Base-by-base conservation (phyloP, 2,329 filamentous ascomycete species). In the Fusarium sp. region DNA sequence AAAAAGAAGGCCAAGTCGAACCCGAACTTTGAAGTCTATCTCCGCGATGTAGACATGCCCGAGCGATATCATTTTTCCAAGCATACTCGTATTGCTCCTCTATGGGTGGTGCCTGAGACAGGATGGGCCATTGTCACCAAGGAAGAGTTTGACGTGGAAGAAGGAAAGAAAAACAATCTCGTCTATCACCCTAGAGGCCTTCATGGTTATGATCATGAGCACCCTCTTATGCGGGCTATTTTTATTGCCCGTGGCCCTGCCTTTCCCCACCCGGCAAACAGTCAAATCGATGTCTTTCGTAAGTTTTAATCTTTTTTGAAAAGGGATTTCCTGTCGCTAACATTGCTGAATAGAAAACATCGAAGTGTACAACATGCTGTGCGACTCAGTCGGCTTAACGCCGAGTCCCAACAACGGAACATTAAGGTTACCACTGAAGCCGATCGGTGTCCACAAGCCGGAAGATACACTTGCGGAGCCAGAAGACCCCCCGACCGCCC, bases 211-310 rank as follows among this genome's bases (percentile, higher is more conserved):
- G 96, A 99, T 76, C 91, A 97, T 73, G 90, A 97, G 73, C 91
- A 99, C 76, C 94, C 95, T 1, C 83, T 99, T 43, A 99, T 99
- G 96, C 85, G 96, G 38, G 95, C 96, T 1, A 96, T 99, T 42
- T 99, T 99, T 73, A 85, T 98, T 47, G 96, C 96, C 2, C 85
- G 93, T 38, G 96, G 96, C 0, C 96, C 96, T 6, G 94, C 95
- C 1, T 99, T 99, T 75, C 92, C 93, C 0, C 94, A 97, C 72
- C 81, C 86, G 38, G 89, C 92, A 0, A 94, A 96, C 71, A 96
- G 92, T 77, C 87, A 89, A 66, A 79, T 98, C 30, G 88, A 92
- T 30, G 83, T 85, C 5, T 98, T 98, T 77, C 94, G 92, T 94
- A 86, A 87, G 91, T 86, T n/a, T 26, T 49, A n/a, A 20, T 20